Evolutionary conservation across 2,329 filamentous ascomycete species (phyloP), one percentile per base, ranked within the genome.

Genomic region (Xylaria sp.): DNA sequence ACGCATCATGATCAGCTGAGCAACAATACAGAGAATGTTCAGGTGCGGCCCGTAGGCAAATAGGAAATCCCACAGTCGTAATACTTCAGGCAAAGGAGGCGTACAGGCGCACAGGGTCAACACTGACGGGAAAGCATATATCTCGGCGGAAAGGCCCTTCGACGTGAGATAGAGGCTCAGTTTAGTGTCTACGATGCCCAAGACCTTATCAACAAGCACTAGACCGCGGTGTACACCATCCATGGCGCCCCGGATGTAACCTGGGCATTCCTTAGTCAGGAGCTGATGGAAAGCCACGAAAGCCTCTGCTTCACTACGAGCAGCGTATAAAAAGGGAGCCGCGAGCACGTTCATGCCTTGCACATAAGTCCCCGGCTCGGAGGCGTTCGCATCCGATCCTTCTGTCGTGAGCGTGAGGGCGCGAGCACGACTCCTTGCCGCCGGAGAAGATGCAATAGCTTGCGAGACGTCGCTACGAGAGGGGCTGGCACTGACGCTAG

Each of bases 261-360:
- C 94, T 0, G 96, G 96, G 72, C 93, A 94, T 79, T 98, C 95
- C 64, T 87, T 85, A 1, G 93, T 97, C 71, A 99, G 89, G 71
- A 98, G 91, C 51, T 90, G 90, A 78, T 97, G 90, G 75, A 99
- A 98, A 1, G 94, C 91, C 4, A 93, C 91, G 75, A 97, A 99
- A 1, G 96, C 96, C 81, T 99, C 94, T 6, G 94, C 92, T 82
- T 99, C 96, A 79, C 93, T 97, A 66, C 94, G 90, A 1, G 96
- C 94, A 4, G 93, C 94, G 79, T 99, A 99, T 54, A 99, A 85
- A 77, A 99, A 98, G 0, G 96, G 96, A 0, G 96, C 96, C 9
- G 94, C 95, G 17, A 99, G 88, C 48, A 99, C 96, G 78, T 99
- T 99, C 95, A 99, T 98, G 73, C 96, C 96, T 81, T 99, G 96